These are phyloP conservation scores for Nemania sp. DNA, from an alignment of 2,329 filamentous ascomycete genomes.

Conservation along the genomic window DNA sequence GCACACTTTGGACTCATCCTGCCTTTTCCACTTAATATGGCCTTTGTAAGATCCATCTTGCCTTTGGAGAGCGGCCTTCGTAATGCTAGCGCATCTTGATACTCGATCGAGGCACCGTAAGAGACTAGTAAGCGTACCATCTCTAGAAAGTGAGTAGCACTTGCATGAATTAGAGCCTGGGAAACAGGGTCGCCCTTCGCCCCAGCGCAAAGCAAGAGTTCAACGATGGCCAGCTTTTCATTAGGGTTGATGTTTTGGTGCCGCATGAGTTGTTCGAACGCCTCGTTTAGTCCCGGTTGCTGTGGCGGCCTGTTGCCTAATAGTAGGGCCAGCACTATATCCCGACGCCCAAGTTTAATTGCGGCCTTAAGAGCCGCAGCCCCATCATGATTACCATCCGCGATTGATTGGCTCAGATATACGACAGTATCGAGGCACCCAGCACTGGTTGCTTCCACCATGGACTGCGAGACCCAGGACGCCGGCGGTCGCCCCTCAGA, in stretches of 20 bases:
- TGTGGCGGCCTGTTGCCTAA: constrained; percentile 58
- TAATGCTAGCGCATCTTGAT: constrained; percentile 54
- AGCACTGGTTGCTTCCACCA: constrained; percentile 56
- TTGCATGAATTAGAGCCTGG: constrained; percentile 53
- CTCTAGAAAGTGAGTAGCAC: constrained; percentile 55
- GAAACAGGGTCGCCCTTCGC: constrained; percentile 57
- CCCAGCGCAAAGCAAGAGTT: constrained; percentile 62
- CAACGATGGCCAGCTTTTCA: constrained; percentile 56
- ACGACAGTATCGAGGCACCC: constrained; percentile 57
- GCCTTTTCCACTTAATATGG: constrained; percentile 52
- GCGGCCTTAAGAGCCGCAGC: constrained; percentile 58
- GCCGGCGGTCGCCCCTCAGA: constrained; percentile 53
- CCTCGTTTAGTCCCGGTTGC: constrained; percentile 52
- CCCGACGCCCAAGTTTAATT: constrained; percentile 53
- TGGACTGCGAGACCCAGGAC: constrained; percentile 51
- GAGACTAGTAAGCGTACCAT: constrained; percentile 58
- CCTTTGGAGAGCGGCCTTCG: constrained; percentile 54
- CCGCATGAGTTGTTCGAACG: constrained; percentile 53
- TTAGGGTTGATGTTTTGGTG: constrained; percentile 52
- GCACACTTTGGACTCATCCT: constrained; percentile 50
- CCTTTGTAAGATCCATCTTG: constrained; percentile 51
- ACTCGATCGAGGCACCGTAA: constrained; percentile 60
- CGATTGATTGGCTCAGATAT: constrained; percentile 55
- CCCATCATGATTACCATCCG: constrained; percentile 57
- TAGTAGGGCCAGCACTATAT: constrained; percentile 60